phyloP scores from a whole-genome alignment of 805 yeast species.

The Starmerella khaoyaiensis region DNA sequence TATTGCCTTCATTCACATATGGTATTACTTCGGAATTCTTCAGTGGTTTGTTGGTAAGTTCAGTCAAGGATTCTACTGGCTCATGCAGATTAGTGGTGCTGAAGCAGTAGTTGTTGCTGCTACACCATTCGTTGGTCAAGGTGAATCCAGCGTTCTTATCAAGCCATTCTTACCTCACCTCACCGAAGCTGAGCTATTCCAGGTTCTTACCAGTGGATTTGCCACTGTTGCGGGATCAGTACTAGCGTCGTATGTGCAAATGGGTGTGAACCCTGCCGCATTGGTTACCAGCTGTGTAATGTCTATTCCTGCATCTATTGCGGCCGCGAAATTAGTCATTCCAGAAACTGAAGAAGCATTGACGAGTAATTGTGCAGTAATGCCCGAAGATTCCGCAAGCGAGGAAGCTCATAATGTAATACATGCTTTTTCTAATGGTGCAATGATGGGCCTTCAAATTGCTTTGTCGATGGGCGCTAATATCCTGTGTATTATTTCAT shows the following conservation, averaged over 20 bases:
- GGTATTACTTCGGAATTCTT: constrained; percentile 45
- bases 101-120: constrained; percentile 57
- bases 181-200: constrained; percentile 50
- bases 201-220: constrained; percentile 49
- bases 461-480: constrained; percentile 47
- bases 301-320: constrained; percentile 54
- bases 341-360: constrained; percentile 48
- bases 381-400: constrained; percentile 34
- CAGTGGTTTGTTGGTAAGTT: constrained; percentile 50
- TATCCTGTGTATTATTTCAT: constrained; percentile 47
- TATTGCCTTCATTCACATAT: constrained; percentile 48
- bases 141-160: constrained; percentile 50
- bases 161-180: constrained; percentile 47
- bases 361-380: constrained; percentile 37
- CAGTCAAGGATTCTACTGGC: constrained; percentile 47
- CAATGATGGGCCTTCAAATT: constrained; percentile 43
- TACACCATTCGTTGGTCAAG: constrained; percentile 53
- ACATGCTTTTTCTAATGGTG: constrained; percentile 48
- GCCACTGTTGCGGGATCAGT: constrained; percentile 55
- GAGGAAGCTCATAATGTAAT: constrained; percentile 38
- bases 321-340: constrained; percentile 44
- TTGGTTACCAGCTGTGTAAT: constrained; percentile 54
- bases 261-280: constrained; percentile 51
- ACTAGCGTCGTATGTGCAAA: constrained; percentile 47
- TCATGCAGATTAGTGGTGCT: constrained; percentile 47